These are phyloP conservation scores for Vaccinium darrowii DNA, from an alignment of 148 eudicot genomes.

Conservation along the genomic window DNA sequence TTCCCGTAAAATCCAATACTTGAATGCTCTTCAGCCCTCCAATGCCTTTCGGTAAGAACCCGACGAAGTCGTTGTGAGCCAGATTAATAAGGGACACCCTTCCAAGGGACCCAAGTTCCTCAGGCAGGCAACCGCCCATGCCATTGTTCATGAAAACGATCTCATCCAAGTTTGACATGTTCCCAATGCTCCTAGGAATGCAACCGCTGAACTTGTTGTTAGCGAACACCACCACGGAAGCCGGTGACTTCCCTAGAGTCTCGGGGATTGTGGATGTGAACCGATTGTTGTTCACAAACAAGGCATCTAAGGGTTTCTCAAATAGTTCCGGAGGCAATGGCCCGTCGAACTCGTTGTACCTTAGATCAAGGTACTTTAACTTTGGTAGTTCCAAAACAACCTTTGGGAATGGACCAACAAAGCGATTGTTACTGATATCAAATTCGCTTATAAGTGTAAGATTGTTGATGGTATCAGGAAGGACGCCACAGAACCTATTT, in stretches of 20 bases:
- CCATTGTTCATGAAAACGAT: conserved; percentile 21
- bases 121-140: conserved; percentile 28
- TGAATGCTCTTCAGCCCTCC: conserved; percentile 9
- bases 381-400: conserved; percentile 12
- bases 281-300: conserved; percentile 29
- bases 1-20: conserved; percentile 16
- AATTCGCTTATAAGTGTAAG: conserved; percentile 29
- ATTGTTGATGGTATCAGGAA: conserved; percentile 8
- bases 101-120: conserved; percentile 17
- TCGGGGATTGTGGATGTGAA: conserved; percentile 31
- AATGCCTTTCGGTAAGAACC: conserved; percentile 13
- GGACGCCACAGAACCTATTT: conserved; percentile 23
- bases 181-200: conserved; percentile 19
- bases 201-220: conserved; percentile 34
- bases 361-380: conserved; percentile 16
- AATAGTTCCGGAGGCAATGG: conserved; percentile 22
- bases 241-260: conserved; percentile 26
- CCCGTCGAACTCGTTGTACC: conserved; percentile 29
- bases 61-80: conserved; percentile 16
- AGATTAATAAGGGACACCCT: conserved; percentile 16
- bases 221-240: conserved; percentile 32
- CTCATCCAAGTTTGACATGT: conserved; percentile 26
- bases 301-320: conserved; percentile 12
- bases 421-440: conserved; percentile 79
- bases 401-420: conserved; percentile 20